Evolutionary conservation across 495 filamentous ascomycete species (phyloP), one percentile per base, ranked within the genome.

Genomic region (Pseudotulostoma volvatum): DNA sequence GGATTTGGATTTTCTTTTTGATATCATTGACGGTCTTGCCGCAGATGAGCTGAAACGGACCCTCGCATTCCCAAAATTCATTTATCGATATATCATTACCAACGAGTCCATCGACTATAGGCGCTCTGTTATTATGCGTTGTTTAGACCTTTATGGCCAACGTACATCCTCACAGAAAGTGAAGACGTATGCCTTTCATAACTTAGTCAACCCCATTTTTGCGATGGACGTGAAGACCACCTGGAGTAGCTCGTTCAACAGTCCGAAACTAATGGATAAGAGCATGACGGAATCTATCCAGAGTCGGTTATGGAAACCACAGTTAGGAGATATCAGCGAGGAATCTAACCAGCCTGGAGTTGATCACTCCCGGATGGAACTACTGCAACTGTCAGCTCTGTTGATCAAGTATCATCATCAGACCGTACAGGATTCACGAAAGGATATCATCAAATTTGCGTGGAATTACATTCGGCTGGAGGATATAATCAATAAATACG

Each of bases 401-500:
- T 65, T 99, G 20, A 77, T 99, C 54, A 95, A 95, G 48, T 92
- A 96, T 44, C 85, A 96, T 44, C 70, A 82, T 42, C 68, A 70
- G 18, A 77, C 86, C 16, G 67, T 96, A 7, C 74, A 84, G 37
- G 88, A 95, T 50, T 81, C 83, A 3, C 81, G 92, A 15, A 99
- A 96, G 56, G 92, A 99, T 44, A 84, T 99, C 42, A 96, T 99
- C 50, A 95, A 94, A 56, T 96, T 95, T 55, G 86, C 84, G 3
- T 99, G 92, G 92, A 95, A 86, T 18, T 96, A 90, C 52, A 96
- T 96, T 41, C 77, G 84, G 13, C 74, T 99, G 16, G 92, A 99
- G 53, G 92, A 99, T 54, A 82, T 93, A 43, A 94, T 99, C 65
- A 96, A 96, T 64, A 99, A 99, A 52, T 86, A 96, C 54, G 92